phyloP scores from a whole-genome alignment of 2,329 filamentous ascomycete genomes.

The Epichloe coenophiala region DNA sequence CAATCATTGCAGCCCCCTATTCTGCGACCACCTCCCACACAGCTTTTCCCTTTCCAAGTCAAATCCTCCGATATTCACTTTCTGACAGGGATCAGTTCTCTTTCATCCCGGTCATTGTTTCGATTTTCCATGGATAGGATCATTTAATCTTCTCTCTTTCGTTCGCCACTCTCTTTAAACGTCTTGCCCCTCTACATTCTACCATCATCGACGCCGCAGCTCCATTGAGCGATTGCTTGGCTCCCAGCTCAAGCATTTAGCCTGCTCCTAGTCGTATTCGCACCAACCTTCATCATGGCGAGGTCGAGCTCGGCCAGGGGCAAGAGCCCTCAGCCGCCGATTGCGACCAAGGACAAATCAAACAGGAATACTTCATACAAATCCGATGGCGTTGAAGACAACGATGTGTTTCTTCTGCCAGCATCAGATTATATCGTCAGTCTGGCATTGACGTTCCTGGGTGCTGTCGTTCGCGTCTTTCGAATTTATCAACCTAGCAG shows the following conservation, averaged over 20 bases:
- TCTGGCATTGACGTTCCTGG: constrained; percentile 58
- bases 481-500: constrained; percentile 92
- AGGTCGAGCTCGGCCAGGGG: constrained; percentile 20
- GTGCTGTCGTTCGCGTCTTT: constrained; percentile 73
- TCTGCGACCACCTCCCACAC: constrained; percentile 5
- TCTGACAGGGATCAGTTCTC: background rate
- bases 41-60: constrained; percentile 8
- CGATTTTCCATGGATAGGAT: constrained; percentile 2
- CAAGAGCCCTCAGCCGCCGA: constrained; percentile 22
- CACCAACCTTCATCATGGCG: constrained; percentile 16
- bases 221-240: background rate
- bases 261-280: background rate
- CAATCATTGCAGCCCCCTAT: constrained; percentile 3
- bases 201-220: background rate
- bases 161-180: constrained; percentile 12
- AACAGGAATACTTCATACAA: constrained; percentile 44
- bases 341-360: constrained; percentile 23
- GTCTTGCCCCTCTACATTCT: background rate
- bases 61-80: constrained; percentile 1
- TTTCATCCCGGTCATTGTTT: constrained; percentile 5
- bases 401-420: constrained; percentile 84
- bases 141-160: constrained; percentile 3
- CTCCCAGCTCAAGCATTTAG: background rate
- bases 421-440: constrained; percentile 71
- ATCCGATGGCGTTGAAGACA: constrained; percentile 69